Percentiles rank a stretch among this genome's conserved stretches.
Evolutionary conservation across 768 basidiomycete species (phyloP).

Genomic region (Tulasnella calospora): DNA sequence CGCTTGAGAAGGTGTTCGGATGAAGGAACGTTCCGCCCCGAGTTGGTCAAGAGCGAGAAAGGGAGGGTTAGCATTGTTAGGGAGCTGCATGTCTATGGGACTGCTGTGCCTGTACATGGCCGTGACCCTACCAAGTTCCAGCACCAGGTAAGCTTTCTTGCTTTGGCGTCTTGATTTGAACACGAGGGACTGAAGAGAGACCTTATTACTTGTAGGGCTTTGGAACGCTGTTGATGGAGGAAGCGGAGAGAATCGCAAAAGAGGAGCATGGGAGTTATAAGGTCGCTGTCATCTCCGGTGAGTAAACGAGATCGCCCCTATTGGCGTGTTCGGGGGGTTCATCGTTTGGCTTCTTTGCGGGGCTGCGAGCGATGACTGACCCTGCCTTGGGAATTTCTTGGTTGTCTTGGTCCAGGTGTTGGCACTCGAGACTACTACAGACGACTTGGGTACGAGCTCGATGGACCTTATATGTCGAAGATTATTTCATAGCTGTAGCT

Average conservation of each 20-base stretch:
- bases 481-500: slow-evolving; percentile 44
- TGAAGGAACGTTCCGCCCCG: slow-evolving; percentile 93
- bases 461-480: slow-evolving; percentile 99
- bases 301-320: slow-evolving; percentile 31
- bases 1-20: slow-evolving; percentile 92
- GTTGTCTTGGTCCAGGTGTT: slow-evolving; percentile 52
- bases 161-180: not conserved
- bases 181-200: not conserved
- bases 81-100: slow-evolving; percentile 96
- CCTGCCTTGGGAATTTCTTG: not conserved
- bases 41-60: slow-evolving; percentile 65
- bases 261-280: slow-evolving; percentile 96
- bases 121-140: slow-evolving; percentile 98
- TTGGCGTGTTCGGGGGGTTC: not conserved
- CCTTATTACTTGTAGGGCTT: slow-evolving; percentile 62
- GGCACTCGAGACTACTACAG: slow-evolving; percentile 97
- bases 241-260: slow-evolving; percentile 94
- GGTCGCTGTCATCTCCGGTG: slow-evolving; percentile 93
- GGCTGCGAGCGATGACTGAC: slow-evolving; percentile 15
- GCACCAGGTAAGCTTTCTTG: slow-evolving; percentile 58
- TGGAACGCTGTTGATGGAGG: slow-evolving; percentile 96
- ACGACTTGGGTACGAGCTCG: slow-evolving; percentile 86
- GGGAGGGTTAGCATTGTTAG: slow-evolving; percentile 88
- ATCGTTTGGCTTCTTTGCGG: not conserved
- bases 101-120: slow-evolving; percentile 94